Evolutionary conservation across 2,329 filamentous ascomycete species (phyloP).

Genomic region (Xylariaceae sp.): DNA sequence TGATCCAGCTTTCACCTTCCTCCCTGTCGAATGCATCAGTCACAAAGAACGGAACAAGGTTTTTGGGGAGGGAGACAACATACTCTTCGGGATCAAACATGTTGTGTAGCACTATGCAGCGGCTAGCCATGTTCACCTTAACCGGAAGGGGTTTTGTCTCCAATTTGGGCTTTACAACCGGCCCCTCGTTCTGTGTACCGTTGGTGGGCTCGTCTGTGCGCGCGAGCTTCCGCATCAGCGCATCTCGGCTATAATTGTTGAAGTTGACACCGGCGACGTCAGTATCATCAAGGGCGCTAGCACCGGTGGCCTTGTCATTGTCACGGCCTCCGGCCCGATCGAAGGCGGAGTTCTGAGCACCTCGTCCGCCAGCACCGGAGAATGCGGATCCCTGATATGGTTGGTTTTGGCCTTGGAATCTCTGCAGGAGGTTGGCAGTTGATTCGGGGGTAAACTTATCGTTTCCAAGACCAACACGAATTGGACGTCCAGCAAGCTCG

Average conservation of each 20-base stretch:
- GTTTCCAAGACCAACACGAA: slow-evolving; percentile 97
- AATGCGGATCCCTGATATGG: slow-evolving; percentile 86
- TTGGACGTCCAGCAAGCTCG: slow-evolving; percentile 92
- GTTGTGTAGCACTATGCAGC: slow-evolving; percentile 90
- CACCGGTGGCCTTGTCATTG: slow-evolving; percentile 83
- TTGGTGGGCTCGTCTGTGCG: slow-evolving; percentile 78
- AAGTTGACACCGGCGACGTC: slow-evolving; percentile 98
- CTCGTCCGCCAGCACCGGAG: slow-evolving; percentile 82
- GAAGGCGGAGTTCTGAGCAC: slow-evolving; percentile 78
- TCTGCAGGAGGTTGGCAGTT: slow-evolving; percentile 85
- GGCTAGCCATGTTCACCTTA: slow-evolving; percentile 85
- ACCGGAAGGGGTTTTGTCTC: slow-evolving; percentile 74
- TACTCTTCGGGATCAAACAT: slow-evolving; percentile 93
- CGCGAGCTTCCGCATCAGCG: slow-evolving; percentile 97
- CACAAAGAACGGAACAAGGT: slow-evolving; percentile 1
- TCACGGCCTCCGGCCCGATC: slow-evolving; percentile 86
- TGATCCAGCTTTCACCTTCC: slow-evolving; percentile 81
- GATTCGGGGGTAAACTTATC: slow-evolving; percentile 99
- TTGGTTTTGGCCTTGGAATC: slow-evolving; percentile 77
- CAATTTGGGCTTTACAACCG: slow-evolving; percentile 71
- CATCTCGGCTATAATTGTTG: slow-evolving; percentile 98
- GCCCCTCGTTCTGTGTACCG: slow-evolving; percentile 62
- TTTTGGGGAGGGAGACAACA: slow-evolving; percentile 35
- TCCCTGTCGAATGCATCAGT: slow-evolving; percentile 55
- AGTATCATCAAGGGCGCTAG: slow-evolving; percentile 92